phyloP scores from a whole-genome alignment of 179 eudicot species.

The Silene coronaria region DNA sequence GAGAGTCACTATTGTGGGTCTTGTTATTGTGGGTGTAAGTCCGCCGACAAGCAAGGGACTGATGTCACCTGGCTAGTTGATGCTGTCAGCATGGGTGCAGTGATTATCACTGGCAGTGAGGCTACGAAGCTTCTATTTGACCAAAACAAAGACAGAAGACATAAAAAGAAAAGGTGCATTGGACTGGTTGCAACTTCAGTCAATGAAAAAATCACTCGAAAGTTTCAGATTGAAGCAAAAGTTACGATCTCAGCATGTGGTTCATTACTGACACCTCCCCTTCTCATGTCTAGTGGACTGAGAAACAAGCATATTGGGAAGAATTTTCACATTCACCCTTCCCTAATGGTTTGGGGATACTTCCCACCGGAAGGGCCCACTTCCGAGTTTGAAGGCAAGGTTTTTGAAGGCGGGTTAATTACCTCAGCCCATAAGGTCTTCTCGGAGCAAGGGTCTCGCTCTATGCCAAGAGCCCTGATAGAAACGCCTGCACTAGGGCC shows the following conservation, averaged over 20 bases:
- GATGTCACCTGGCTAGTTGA: conserved; percentile 75
- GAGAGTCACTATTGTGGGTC: conserved; percentile 67
- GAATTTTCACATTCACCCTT: conserved; percentile 39
- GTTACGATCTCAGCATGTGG: conserved; percentile 69
- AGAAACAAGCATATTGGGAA: conserved; percentile 37
- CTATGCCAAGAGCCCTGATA: conserved; percentile 43
- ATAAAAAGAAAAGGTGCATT: conserved; percentile 36
- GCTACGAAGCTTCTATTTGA: conserved; percentile 35
- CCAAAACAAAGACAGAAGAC: conserved; percentile 6
- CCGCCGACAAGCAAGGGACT: conserved; percentile 62
- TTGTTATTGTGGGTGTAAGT: conserved; percentile 52
- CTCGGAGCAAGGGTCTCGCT: conserved; percentile 17
- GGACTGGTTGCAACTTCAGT: conserved; percentile 45
- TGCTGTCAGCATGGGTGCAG: conserved; percentile 51
- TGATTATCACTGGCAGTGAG: conserved; percentile 52
- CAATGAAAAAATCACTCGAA: conserved; percentile 30
- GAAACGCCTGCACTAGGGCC: conserved; percentile 63
- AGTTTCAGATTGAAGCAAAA: conserved; percentile 52
- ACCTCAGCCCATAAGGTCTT: conserved; percentile 52
- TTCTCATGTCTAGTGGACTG: conserved; percentile 47
- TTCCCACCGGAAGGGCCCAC: conserved; percentile 42
- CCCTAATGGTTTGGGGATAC: conserved; percentile 63
- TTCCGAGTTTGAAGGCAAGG: conserved; percentile 39
- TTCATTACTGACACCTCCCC: conserved; percentile 53
- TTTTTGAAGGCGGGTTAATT: conserved; percentile 60